A percentile compares a stretch with the other conserved stretches of the same genome.
Evolutionary conservation across 345 rosid genomes (phyloP).

Genomic region (Hirschfeldia incana): DNA sequence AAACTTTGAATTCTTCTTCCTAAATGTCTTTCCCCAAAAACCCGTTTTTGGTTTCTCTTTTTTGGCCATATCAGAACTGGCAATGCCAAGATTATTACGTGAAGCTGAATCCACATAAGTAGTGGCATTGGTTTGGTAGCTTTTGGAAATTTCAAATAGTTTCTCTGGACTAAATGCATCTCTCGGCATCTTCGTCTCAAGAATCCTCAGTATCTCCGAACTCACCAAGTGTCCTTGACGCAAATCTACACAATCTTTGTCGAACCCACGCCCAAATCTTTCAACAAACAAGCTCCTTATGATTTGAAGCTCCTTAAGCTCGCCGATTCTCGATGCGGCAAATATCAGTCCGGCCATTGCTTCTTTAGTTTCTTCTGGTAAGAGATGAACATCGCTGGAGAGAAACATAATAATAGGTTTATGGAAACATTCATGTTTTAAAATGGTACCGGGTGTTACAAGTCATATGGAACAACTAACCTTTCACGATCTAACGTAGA

Average conservation of each 20-base stretch:
- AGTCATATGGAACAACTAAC: constrained; percentile 4
- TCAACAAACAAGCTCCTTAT: constrained; percentile 31
- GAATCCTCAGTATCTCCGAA: constrained; percentile 7
- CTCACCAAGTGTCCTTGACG: constrained; percentile 17
- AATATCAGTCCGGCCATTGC: constrained; percentile 41
- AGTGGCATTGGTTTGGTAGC: neutral
- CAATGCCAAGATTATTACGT: neutral
- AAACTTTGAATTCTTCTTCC: constrained; percentile 6
- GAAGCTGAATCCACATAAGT: neutral
- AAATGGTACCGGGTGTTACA: constrained; percentile 1
- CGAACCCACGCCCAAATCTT: constrained; percentile 39
- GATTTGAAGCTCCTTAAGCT: constrained; percentile 14
- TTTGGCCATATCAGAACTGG: neutral
- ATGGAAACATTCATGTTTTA: neutral
- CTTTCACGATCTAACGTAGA: neutral
- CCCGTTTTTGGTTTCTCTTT: neutral
- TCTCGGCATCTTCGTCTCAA: neutral
- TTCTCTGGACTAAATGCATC: neutral
- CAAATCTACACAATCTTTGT: constrained; percentile 31
- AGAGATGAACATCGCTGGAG: constrained; percentile 1
- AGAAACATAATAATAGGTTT: neutral
- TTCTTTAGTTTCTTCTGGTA: constrained; percentile 35
- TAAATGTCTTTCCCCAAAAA: neutral
- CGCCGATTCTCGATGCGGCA: constrained; percentile 48
- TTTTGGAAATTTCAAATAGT: constrained; percentile 1